A percentile compares a stretch with the other conserved stretches of the same genome.
Conservation (phyloP, 2,329 filamentous ascomycete genomes). For the Aschersonia sp. region DNA sequence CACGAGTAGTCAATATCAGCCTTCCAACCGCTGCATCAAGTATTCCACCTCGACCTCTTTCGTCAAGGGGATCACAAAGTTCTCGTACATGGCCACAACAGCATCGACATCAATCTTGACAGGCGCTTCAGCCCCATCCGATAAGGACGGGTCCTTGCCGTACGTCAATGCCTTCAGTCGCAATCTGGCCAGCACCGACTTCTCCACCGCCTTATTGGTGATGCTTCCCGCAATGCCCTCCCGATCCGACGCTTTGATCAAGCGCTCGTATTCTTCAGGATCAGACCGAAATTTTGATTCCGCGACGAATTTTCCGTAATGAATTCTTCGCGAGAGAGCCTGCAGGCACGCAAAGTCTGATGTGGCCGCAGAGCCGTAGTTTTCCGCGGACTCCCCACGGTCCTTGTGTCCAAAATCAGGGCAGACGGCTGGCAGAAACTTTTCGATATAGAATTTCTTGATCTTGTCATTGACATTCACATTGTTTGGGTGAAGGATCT, state of each 20-base stretch:
- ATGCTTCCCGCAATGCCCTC: conserved; percentile 79
- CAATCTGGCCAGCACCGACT: conserved; percentile 77
- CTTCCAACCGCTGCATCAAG: conserved; percentile 74
- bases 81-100: conserved; percentile 77
- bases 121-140: conserved; percentile 34
- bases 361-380: conserved; percentile 86
- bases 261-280: conserved; percentile 58
- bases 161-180: conserved; percentile 85
- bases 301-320: conserved; percentile 97
- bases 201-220: conserved; percentile 77
- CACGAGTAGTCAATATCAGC: neutral
- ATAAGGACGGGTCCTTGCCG: conserved; percentile 69
- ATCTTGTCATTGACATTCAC: conserved; percentile 85
- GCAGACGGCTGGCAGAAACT: conserved; percentile 75
- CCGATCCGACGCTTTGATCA: conserved; percentile 72
- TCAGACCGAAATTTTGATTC: conserved; percentile 88
- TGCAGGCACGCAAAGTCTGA: conserved; percentile 85
- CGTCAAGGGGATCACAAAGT: conserved; percentile 92
- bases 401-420: conserved; percentile 63
- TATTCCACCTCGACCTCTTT: conserved; percentile 98
- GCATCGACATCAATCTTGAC: conserved; percentile 86
- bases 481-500: conserved; percentile 72
- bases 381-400: conserved; percentile 74
- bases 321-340: conserved; percentile 76
- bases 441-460: conserved; percentile 68